Evolutionary conservation across 2,329 filamentous ascomycete genomes (phyloP).

Genomic region (Nigrograna mackinnonii): DNA sequence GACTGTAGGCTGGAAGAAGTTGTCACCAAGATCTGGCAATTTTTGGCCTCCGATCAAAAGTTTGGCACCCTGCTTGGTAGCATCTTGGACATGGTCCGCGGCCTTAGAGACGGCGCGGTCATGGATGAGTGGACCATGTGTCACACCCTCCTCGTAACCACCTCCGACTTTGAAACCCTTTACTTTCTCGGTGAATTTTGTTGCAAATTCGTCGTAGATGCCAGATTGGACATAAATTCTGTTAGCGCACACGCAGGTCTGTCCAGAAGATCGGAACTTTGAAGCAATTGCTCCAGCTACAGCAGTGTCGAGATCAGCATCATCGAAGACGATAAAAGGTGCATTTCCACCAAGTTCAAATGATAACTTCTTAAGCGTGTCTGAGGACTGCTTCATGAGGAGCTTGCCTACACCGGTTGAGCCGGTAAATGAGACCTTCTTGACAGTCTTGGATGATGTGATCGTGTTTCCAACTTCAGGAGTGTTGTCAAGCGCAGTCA

Average conservation of each 20-base stretch:
- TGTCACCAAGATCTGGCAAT: constrained; percentile 73
- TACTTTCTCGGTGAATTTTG: constrained; percentile 72
- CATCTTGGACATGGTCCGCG: constrained; percentile 40
- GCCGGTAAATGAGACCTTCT: constrained; percentile 94
- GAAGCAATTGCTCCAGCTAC: constrained; percentile 80
- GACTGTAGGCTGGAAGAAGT: constrained; percentile 91
- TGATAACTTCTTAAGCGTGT: constrained; percentile 82
- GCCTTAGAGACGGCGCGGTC: constrained; percentile 63
- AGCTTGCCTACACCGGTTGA: constrained; percentile 68
- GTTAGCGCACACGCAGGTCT: constrained; percentile 86
- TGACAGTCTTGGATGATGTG: constrained; percentile 75
- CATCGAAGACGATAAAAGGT: constrained; percentile 96
- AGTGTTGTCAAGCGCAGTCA: constrained; percentile 81
- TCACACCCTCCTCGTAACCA: constrained; percentile 71
- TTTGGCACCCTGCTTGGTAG: constrained; percentile 34
- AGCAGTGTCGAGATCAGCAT: constrained; percentile 84
- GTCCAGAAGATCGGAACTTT: constrained; percentile 93
- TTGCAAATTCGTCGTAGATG: constrained; percentile 75
- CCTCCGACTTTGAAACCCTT: constrained; percentile 74
- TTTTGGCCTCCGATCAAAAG: constrained; percentile 62
- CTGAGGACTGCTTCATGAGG: constrained; percentile 87
- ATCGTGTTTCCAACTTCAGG: constrained; percentile 75
- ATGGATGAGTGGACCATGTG: constrained; percentile 85
- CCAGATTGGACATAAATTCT: constrained; percentile 78
- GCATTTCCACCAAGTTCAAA: constrained; percentile 95